Conservation (phyloP, 129 eudicot genomes). For the Kitagawia praeruptora region DNA sequence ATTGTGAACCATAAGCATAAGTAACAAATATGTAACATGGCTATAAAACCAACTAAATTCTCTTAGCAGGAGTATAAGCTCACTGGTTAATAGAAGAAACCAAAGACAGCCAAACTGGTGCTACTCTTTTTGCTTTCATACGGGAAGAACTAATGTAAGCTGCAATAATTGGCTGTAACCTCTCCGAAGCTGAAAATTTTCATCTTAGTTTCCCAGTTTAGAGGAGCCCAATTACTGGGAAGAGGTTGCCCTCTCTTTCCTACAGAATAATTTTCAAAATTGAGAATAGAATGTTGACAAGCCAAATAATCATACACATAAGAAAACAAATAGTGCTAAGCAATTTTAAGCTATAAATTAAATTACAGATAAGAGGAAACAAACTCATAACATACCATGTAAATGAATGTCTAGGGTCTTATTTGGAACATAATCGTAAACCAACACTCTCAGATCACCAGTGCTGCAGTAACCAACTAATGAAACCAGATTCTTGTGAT, state of each 20-base stretch:
- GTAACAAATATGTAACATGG: no score
- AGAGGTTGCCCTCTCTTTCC: slow-evolving; percentile 33
- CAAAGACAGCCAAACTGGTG: no score
- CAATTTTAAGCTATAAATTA: not conserved
- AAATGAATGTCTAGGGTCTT: slow-evolving; percentile 73
- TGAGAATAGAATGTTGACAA: no score
- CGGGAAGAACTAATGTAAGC: no score
- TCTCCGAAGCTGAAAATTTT: no score
- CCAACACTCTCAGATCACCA: slow-evolving; percentile 62
- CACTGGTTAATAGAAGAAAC: no score
- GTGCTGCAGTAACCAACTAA: slow-evolving; percentile 76
- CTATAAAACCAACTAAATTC: no score
- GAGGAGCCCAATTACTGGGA: slow-evolving; percentile 11
- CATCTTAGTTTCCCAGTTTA: slow-evolving; percentile 64
- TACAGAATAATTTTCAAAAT: slow-evolving; percentile 17
- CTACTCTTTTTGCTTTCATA: no score
- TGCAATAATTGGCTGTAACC: no score
- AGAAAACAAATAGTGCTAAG: not conserved
- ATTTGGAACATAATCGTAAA: slow-evolving; percentile 80
- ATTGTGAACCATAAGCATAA: no score
- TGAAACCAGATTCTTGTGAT: slow-evolving; percentile 74
- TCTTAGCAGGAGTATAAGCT: no score
- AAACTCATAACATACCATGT: slow-evolving; percentile 43
- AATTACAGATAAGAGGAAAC: not conserved
- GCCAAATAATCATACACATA: not conserved